Percentiles rank a stretch among this genome's conserved stretches.
phyloP scores from a whole-genome alignment of 306 rosid genomes.

The Acacia confusa region DNA sequence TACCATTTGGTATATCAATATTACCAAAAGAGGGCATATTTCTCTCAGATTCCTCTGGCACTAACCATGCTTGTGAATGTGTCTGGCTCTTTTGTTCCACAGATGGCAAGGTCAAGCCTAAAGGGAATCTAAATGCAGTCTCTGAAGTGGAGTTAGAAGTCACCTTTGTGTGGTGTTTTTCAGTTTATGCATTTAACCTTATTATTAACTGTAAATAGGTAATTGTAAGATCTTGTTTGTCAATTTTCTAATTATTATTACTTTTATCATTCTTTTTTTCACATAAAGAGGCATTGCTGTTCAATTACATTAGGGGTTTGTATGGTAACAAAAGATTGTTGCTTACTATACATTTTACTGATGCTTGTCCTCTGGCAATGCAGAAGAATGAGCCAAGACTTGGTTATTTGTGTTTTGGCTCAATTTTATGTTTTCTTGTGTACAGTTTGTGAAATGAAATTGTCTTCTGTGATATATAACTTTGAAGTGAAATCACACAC shows the following conservation, averaged over 20 bases:
- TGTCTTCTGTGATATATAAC: background rate
- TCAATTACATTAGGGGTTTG: constrained; percentile 39
- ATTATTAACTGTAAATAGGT: constrained; percentile 64
- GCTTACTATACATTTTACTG: constrained; percentile 30
- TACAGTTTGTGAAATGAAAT: background rate
- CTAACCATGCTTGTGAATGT: background rate
- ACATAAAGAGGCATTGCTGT: constrained; percentile 40
- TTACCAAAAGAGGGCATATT: background rate
- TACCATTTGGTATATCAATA: background rate
- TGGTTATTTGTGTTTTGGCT: constrained; percentile 4
- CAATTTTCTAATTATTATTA: constrained; percentile 15
- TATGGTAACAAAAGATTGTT: constrained; percentile 39
- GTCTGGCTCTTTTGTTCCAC: constrained; percentile 28
- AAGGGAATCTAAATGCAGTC: constrained; percentile 55
- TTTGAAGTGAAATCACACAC: background rate
- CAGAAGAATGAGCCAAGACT: constrained; percentile 8
- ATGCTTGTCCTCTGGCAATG: constrained; percentile 18
- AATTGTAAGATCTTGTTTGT: constrained; percentile 41
- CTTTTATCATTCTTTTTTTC: constrained; percentile 33
- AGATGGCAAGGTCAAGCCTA: constrained; percentile 82
- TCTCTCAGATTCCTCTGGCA: background rate
- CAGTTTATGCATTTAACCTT: constrained; percentile 39
- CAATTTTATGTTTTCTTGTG: background rate
- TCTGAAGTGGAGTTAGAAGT: constrained; percentile 35
- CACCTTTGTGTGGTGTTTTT: constrained; percentile 34